Percentiles rank a stretch among this genome's conserved stretches.
phyloP scores from a whole-genome alignment of 805 yeast genomes.

The Pichia nanzhaoensis region DNA sequence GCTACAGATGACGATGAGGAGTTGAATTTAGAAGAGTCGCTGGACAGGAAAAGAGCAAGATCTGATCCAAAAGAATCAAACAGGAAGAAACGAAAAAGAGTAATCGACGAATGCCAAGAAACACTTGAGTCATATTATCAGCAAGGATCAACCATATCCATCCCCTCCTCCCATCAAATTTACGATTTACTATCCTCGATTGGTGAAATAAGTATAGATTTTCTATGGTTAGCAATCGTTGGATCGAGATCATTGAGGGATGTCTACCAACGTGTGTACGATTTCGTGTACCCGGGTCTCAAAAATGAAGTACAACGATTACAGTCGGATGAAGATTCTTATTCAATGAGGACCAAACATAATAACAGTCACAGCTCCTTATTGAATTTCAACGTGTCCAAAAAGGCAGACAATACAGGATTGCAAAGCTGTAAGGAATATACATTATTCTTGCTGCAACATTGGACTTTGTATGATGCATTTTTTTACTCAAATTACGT shows the following conservation, averaged over 20 bases:
- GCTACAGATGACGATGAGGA: slow-evolving; percentile 19
- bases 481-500: slow-evolving; percentile 88
- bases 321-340: slow-evolving; percentile 26
- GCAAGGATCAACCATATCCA: slow-evolving; percentile 71
- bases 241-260: slow-evolving; percentile 81
- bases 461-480: slow-evolving; percentile 89
- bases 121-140: slow-evolving; percentile 69
- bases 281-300: slow-evolving; percentile 61
- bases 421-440: slow-evolving; percentile 77
- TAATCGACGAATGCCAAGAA: slow-evolving; percentile 43
- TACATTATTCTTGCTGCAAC: slow-evolving; percentile 77
- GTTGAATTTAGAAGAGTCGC: slow-evolving; percentile 19
- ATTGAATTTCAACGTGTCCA: slow-evolving; percentile 20
- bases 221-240: slow-evolving; percentile 79
- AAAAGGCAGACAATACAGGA: slow-evolving; percentile 29
- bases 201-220: slow-evolving; percentile 69
- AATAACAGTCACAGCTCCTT: neutral
- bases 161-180: slow-evolving; percentile 71
- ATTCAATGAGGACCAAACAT: slow-evolving; percentile 1
- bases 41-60: slow-evolving; percentile 34
- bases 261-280: slow-evolving; percentile 68
- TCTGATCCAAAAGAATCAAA: slow-evolving; percentile 17
- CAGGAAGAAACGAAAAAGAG: slow-evolving; percentile 35
- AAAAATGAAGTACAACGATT: slow-evolving; percentile 79
- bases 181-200: slow-evolving; percentile 74